A percentile compares a stretch with the other conserved stretches of the same genome.
phyloP scores from a whole-genome alignment of 2,329 filamentous ascomycete genomes.

The Neopestalotiopsis rosae region DNA sequence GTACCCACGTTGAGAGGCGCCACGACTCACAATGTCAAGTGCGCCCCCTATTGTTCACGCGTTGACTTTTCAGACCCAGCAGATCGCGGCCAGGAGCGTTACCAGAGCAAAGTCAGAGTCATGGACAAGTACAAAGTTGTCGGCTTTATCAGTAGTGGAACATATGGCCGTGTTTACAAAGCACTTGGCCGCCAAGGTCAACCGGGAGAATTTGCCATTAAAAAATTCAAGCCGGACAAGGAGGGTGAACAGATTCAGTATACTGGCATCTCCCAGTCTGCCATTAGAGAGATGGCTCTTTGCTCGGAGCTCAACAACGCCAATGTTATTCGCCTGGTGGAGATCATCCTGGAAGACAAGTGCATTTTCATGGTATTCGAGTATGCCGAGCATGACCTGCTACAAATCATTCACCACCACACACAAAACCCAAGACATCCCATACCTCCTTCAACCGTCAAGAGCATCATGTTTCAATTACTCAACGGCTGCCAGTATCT shows the following conservation, averaged over 20 bases:
- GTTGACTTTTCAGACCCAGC: constrained; percentile 50
- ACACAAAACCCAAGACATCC: constrained; percentile 86
- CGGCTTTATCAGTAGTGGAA: constrained; percentile 97
- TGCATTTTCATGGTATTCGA: constrained; percentile 99
- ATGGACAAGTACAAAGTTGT: constrained; percentile 95
- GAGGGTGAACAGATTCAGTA: constrained; percentile 95
- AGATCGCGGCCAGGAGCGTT: constrained; percentile 53
- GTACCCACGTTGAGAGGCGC: constrained; percentile 25
- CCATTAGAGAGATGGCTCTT: constrained; percentile 95
- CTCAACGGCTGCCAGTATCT: constrained; percentile 94
- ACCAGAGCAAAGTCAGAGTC: constrained; percentile 83
- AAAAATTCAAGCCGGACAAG: constrained; percentile 99
- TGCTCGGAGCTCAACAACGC: constrained; percentile 89
- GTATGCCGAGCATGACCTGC: constrained; percentile 94
- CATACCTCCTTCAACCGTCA: constrained; percentile 87
- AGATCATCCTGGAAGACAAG: constrained; percentile 98
- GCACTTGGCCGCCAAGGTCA: constrained; percentile 77
- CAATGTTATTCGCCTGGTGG: constrained; percentile 89
- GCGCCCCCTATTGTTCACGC: too few species aligned
- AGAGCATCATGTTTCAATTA: constrained; percentile 94
- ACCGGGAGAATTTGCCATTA: constrained; percentile 91
- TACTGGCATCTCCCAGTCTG: constrained; percentile 96
- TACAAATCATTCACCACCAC: constrained; percentile 98
- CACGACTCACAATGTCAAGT: too few species aligned
- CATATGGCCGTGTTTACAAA: constrained; percentile 98